These are phyloP conservation scores for Boletus barrowsii DNA, from an alignment of 768 basidiomycete species.

Conservation along the genomic window DNA sequence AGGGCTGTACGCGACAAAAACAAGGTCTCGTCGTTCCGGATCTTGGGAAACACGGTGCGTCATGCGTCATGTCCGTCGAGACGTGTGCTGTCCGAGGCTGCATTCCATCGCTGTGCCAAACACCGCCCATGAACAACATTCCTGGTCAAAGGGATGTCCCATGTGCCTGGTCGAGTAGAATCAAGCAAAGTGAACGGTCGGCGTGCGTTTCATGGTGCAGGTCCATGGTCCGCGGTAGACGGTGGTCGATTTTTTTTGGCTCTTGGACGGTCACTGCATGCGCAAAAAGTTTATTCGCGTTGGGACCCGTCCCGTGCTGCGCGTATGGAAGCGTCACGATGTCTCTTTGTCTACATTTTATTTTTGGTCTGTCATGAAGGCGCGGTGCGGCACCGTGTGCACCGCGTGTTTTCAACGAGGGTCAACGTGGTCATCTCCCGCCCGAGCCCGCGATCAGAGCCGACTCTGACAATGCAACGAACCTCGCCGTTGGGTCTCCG, in stretches of 20 bases:
- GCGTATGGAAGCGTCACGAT: too few relatives aligned
- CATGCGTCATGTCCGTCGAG: constrained; percentile 24
- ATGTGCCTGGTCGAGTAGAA: constrained; percentile 4
- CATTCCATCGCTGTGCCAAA: constrained; percentile 12
- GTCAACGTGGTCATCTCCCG: background rate
- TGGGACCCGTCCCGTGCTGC: background rate
- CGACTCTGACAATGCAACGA: background rate
- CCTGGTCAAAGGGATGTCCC: background rate
- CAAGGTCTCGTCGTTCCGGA: background rate
- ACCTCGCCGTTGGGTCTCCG: background rate
- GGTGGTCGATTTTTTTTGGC: background rate
- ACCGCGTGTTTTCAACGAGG: constrained; percentile 30
- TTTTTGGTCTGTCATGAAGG: background rate
- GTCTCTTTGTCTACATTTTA: background rate
- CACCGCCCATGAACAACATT: constrained; percentile 1
- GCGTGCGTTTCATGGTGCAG: constrained; percentile 10
- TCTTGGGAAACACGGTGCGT: constrained; percentile 5
- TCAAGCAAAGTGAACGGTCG: background rate
- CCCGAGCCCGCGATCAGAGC: constrained; percentile 3
- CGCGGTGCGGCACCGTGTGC: constrained; percentile 6
- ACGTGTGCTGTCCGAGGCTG: constrained; percentile 1
- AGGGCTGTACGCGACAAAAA: background rate
- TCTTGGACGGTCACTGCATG: background rate
- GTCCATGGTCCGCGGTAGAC: background rate
- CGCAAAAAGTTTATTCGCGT: background rate